phyloP scores from a whole-genome alignment of 2,329 filamentous ascomycete genomes.

The Microcera coccophila region DNA sequence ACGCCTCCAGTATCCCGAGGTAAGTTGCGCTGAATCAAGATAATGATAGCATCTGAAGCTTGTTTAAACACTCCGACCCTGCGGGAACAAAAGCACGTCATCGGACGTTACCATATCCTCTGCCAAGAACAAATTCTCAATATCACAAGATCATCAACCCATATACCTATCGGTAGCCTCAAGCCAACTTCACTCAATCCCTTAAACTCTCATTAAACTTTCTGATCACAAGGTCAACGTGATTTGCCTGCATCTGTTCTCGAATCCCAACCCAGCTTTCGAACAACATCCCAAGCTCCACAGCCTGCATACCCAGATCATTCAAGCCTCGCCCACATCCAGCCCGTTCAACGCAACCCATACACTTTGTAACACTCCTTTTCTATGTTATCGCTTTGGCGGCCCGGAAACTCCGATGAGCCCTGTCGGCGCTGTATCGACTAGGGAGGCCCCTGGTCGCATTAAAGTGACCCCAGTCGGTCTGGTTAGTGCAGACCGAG shows the following conservation, averaged over 20 bases:
- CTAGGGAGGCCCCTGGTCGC: no score
- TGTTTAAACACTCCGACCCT: not conserved
- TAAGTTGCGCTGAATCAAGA: no score
- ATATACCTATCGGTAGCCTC: no score
- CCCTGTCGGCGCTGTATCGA: not conserved
- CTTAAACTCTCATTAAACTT: not conserved
- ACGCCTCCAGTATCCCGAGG: no score
- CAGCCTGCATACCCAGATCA: conserved; percentile 10
- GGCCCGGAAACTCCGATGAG: not conserved
- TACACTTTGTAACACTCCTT: conserved; percentile 19
- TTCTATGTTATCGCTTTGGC: not conserved
- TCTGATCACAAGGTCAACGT: not conserved
- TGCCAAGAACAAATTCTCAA: no score
- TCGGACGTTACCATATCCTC: no score
- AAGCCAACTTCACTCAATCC: no score
- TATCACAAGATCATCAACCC: no score
- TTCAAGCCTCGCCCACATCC: conserved; percentile 1
- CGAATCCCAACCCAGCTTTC: not conserved
- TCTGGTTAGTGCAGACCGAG: no score
- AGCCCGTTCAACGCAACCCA: conserved; percentile 9
- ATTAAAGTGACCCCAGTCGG: no score
- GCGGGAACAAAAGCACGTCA: no score
- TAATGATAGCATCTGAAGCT: not conserved
- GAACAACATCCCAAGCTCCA: not conserved
- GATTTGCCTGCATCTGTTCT: no score